Conservation (phyloP, 371 early-diverging fungal genomes). For the Mortierella sp. region DNA sequence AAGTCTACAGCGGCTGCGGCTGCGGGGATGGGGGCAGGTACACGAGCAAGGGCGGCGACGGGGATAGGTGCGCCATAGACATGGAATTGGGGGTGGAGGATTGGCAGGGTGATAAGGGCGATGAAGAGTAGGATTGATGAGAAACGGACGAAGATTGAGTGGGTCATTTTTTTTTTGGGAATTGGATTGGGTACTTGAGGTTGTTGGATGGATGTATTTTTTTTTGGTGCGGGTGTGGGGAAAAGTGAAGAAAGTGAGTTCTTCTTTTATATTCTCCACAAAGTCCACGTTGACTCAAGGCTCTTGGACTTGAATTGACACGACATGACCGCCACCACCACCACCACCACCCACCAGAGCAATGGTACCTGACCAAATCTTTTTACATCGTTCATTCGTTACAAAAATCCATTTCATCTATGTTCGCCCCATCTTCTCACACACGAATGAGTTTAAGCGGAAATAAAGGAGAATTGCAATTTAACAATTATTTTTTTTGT, state of each 20-base stretch:
- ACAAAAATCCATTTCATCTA: no score
- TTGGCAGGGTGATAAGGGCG: not conserved
- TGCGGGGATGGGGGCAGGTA: not conserved
- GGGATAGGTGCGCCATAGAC: not conserved
- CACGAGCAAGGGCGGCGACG: not conserved
- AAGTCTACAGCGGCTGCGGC: not conserved
- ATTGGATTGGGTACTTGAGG: not conserved
- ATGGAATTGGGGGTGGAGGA: not conserved
- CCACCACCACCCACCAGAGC: not conserved
- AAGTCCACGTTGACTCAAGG: not conserved
- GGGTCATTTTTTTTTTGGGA: not conserved
- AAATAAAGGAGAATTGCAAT: not conserved
- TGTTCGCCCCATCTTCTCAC: no score
- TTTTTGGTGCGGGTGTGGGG: no score
- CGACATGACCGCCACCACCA: not conserved
- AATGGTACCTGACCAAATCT: not conserved
- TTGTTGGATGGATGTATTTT: not conserved
- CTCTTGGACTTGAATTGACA: no score
- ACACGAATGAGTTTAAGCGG: not conserved
- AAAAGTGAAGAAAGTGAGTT: not conserved
- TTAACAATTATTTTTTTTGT: no score
- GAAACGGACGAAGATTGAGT: not conserved
- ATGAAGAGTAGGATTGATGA: not conserved
- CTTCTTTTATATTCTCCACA: not conserved
- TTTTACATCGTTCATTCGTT: no score